Evolutionary conservation across 148 eudicot species (phyloP), one percentile per base, ranked within the genome.

Genomic region (Nepenthes gracilis): DNA sequence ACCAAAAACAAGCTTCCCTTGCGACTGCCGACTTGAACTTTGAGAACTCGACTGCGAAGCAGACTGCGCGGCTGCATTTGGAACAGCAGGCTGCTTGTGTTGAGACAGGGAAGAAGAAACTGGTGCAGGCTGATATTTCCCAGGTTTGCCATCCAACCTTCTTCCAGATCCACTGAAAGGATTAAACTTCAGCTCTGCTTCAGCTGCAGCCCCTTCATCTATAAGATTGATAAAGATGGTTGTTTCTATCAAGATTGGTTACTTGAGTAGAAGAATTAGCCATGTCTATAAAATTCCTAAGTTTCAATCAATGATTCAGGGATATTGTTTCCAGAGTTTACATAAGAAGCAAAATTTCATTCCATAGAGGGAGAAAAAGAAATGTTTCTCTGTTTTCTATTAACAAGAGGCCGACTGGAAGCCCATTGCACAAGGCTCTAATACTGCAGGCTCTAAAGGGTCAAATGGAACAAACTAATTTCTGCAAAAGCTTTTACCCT

Each of bases 1-100:
- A 51, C 96, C 96, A 66, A 91, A 91, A 43, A 91, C 93, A 57
- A 91, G 97, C 70, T 87, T 91, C 33, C 96, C 97, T 63, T 85
- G 90, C n/a, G 89, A 56, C 59, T 83, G 83, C 14, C 88, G 85
- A 65, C 58, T 80, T 33, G 79, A 54, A 37, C 75, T 74, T 64
- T 83, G 89, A 53, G 97, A 87, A 55, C 74, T 87, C 34, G 95
- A 75, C 37, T 80, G 80, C 1, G 75, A 64, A 56, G 82, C 61
- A 52, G 86, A 36, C 57, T 75, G 74, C 36, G 70, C 77, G 43
- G 60, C 58, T 52, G 78, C 64, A 60, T 64, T 55, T 33, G 85
- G 47, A 37, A 54, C 68, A 65, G 66, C 75, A 60, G 83, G 68
- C 64, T 62, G 70, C 74, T 81, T 87, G 65, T 72, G 86, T 68